Conservation (phyloP, 495 filamentous ascomycete genomes). For the Neohortaea acidophila region DNA sequence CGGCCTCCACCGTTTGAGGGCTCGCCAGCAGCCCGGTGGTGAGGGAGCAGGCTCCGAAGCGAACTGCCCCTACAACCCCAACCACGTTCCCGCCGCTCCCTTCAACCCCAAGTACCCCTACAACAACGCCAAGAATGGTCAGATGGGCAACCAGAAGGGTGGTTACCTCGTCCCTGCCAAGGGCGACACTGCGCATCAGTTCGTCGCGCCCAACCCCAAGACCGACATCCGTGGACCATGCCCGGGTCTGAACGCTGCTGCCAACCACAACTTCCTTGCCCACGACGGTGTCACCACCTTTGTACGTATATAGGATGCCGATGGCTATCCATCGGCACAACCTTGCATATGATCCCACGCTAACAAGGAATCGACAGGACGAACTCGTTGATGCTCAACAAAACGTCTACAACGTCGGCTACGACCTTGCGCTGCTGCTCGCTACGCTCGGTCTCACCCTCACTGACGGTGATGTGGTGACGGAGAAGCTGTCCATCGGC, state of each 20-base stretch:
- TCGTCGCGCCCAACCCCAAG: constrained; percentile 13
- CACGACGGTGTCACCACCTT: constrained; percentile 32
- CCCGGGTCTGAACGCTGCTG: constrained; percentile 25
- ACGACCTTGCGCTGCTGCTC: constrained; percentile 25
- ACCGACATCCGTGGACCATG: constrained; percentile 24
- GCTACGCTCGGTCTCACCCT: constrained; percentile 26
- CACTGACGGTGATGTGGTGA: constrained; percentile 27
- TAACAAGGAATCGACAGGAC: too few relatives aligned
- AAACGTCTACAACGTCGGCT: constrained; percentile 31
- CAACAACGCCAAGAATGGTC: constrained; percentile 26
- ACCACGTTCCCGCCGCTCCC: constrained; percentile 24
- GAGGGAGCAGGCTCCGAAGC: constrained; percentile 10
- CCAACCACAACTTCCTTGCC: constrained; percentile 29
- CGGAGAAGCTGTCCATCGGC: constrained; percentile 30
- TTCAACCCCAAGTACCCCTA: constrained; percentile 25
- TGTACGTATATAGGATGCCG: too few relatives aligned
- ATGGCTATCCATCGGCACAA: too few relatives aligned
- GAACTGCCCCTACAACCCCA: constrained; percentile 27
- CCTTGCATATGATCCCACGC: too few relatives aligned
- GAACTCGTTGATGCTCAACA: constrained; percentile 32
- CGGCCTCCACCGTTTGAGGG: constrained; percentile 11
- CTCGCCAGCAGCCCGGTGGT: constrained; percentile 8
- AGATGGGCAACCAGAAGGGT: constrained; percentile 24
- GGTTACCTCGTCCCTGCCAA: constrained; percentile 26
- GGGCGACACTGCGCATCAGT: constrained; percentile 20